These are phyloP conservation scores for Calycina herbarum DNA, from an alignment of 2,329 filamentous ascomycete genomes.

Conservation along the genomic window DNA sequence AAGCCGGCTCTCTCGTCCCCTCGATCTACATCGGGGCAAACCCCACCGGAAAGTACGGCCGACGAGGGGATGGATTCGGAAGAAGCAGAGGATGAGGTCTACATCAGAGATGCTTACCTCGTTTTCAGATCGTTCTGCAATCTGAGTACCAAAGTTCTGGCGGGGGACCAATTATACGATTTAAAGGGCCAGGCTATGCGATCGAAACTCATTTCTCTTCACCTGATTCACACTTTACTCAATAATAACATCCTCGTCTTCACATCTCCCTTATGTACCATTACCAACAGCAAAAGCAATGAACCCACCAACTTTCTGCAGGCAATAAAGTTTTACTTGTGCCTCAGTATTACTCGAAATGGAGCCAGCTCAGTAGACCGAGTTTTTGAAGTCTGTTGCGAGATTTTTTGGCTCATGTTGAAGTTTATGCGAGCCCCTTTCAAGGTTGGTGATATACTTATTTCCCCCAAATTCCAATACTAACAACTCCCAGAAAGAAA, in stretches of 20 bases:
- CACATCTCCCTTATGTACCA: slow-evolving; percentile 86
- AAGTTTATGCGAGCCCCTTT: slow-evolving; percentile 91
- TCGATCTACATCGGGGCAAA: slow-evolving; percentile 54
- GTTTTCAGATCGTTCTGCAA: slow-evolving; percentile 98
- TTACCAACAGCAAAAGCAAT: slow-evolving; percentile 85
- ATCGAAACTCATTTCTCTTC: slow-evolving; percentile 91
- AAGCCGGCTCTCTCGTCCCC: slow-evolving; percentile 46
- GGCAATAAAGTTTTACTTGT: slow-evolving; percentile 95
- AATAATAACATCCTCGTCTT: slow-evolving; percentile 94
- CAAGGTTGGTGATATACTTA: slow-evolving; percentile 60
- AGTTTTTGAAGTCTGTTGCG: slow-evolving; percentile 93
- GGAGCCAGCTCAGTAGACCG: slow-evolving; percentile 88
- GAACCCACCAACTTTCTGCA: slow-evolving; percentile 89
- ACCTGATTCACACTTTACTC: slow-evolving; percentile 91
- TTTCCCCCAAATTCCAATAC: neutral
- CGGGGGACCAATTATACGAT: slow-evolving; percentile 89
- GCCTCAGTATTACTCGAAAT: slow-evolving; percentile 90
- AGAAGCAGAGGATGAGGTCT: slow-evolving; percentile 86
- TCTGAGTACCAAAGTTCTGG: slow-evolving; percentile 86
- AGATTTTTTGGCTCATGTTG: slow-evolving; percentile 97
- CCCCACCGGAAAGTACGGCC: slow-evolving; percentile 52
- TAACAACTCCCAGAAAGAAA: slow-evolving; percentile 70
- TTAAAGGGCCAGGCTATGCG: slow-evolving; percentile 94
- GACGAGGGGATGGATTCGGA: slow-evolving; percentile 60
- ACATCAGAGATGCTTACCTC: slow-evolving; percentile 93